phyloP scores from a whole-genome alignment of 768 basidiomycete species.

The Heimioporus sp. region DNA sequence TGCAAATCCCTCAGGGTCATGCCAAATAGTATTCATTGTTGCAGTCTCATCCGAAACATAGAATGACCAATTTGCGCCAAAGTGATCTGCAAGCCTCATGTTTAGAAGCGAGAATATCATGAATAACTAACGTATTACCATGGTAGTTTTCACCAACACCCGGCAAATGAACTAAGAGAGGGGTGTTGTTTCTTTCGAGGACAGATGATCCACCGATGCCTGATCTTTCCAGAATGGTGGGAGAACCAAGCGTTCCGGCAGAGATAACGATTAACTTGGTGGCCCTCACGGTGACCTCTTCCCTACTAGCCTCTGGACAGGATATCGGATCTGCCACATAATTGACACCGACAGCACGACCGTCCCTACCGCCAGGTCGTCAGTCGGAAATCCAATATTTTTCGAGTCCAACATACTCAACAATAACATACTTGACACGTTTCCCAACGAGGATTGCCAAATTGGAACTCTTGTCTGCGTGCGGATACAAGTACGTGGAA shows the following conservation, averaged over 20 bases:
- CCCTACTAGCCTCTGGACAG: constrained; percentile 9
- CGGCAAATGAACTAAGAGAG: constrained; percentile 34
- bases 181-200: constrained; percentile 28
- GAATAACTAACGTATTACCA: constrained; percentile 20
- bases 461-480: constrained; percentile 27
- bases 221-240: constrained; percentile 54
- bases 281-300: constrained; percentile 24
- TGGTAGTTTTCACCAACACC: constrained; percentile 45
- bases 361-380: too few species aligned
- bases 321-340: constrained; percentile 28
- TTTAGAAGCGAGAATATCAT: too few species aligned
- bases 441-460: constrained; percentile 31
- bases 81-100: background rate
- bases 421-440: constrained; percentile 33
- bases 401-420: constrained; percentile 29
- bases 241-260: constrained; percentile 42
- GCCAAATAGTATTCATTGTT: constrained; percentile 47
- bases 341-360: constrained; percentile 38
- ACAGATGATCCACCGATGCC: constrained; percentile 37
- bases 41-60: constrained; percentile 41
- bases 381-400: too few species aligned
- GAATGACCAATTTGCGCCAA: constrained; percentile 36
- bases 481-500: constrained; percentile 39
- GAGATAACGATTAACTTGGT: constrained; percentile 37
- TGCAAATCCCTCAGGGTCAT: constrained; percentile 31